phyloP scores from a whole-genome alignment of 2,329 filamentous ascomycete species.

The Pezicula carpinea region DNA sequence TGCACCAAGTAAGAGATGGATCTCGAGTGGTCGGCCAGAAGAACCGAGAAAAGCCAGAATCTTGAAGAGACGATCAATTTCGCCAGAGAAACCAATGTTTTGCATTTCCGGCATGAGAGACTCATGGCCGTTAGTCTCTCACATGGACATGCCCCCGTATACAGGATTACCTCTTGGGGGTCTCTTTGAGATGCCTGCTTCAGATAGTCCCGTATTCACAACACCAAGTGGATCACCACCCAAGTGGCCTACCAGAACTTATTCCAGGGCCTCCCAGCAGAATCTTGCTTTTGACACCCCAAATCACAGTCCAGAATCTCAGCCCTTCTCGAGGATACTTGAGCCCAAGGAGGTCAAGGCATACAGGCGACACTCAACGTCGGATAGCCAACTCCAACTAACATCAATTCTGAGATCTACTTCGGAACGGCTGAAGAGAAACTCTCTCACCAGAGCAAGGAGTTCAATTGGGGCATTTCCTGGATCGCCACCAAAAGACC shows the following conservation, averaged over 20 bases:
- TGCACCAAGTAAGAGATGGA: background rate
- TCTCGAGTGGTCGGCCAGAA: background rate
- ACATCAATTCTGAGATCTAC: constrained; percentile 22
- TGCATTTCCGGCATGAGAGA: constrained; percentile 18
- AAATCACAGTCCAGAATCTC: background rate
- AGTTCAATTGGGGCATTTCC: constrained; percentile 14
- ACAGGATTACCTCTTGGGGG: constrained; percentile 23
- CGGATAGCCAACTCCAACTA: constrained; percentile 20
- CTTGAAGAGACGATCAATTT: background rate
- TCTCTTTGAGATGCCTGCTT: constrained; percentile 12
- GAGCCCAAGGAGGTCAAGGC: background rate
- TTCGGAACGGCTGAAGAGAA: constrained; percentile 20
- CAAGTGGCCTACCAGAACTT: background rate
- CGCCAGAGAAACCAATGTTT: constrained; percentile 10
- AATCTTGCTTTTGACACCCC: background rate
- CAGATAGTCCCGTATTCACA: background rate
- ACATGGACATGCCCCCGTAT: constrained; percentile 15
- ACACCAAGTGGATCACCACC: background rate
- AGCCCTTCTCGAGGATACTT: background rate
- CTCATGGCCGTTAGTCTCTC: constrained; percentile 24
- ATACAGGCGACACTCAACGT: constrained; percentile 12
- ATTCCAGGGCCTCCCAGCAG: background rate
- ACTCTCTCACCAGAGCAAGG: constrained; percentile 17
- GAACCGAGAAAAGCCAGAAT: constrained; percentile 9
- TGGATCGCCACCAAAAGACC: constrained; percentile 17